phyloP scores from a whole-genome alignment of 148 eudicot genomes.

The Rhododendron griersonianum region DNA sequence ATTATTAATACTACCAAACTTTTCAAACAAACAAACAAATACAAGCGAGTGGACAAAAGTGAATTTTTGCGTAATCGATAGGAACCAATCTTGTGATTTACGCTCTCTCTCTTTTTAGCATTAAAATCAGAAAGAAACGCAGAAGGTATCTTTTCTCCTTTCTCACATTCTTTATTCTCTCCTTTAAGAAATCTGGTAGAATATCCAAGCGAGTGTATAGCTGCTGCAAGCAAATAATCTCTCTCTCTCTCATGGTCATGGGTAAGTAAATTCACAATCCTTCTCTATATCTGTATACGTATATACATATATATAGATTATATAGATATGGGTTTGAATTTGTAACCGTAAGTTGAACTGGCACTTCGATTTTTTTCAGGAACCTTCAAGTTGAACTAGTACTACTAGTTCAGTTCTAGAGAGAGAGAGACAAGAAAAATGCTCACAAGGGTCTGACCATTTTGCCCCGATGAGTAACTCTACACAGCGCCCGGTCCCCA shows the following conservation, averaged over 20 bases:
- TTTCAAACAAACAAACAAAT: no score
- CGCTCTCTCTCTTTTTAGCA: not conserved
- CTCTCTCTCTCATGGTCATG: not conserved
- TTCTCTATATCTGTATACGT: not conserved
- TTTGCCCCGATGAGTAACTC: constrained; percentile 29
- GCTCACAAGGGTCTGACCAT: not conserved
- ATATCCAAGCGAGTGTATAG: not conserved
- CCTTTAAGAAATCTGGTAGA: not conserved
- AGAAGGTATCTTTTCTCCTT: not conserved
- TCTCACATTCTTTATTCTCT: not conserved
- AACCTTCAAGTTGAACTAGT: not conserved
- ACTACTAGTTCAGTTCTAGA: not conserved
- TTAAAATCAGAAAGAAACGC: not conserved
- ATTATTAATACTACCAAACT: no score
- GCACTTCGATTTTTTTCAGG: not conserved
- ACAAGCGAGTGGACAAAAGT: not conserved
- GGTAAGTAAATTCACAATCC: not conserved
- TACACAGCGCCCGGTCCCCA: constrained; percentile 43
- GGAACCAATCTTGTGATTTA: not conserved
- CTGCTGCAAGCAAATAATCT: not conserved
- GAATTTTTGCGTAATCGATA: not conserved
- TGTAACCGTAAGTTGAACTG: not conserved
- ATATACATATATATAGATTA: no score
- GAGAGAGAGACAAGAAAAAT: not conserved
- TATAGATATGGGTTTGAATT: not conserved